These are phyloP conservation scores for Aspergillus aculeatus DNA, from an alignment of 2,329 filamentous ascomycete species.

Conservation along the genomic window DNA sequence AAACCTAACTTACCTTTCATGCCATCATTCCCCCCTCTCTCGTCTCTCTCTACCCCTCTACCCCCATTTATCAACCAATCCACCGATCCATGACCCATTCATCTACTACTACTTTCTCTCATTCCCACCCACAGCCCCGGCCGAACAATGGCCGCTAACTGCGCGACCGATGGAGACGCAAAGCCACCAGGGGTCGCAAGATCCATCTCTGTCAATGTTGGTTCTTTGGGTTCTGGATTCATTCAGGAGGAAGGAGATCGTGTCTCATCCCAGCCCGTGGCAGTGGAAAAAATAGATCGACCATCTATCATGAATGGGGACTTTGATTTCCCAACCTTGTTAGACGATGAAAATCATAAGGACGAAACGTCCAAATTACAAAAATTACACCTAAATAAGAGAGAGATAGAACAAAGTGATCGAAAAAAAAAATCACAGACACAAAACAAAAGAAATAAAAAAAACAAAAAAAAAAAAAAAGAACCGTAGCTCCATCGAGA, in stretches of 20 bases:
- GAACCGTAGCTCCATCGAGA: neutral
- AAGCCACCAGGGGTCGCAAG: neutral
- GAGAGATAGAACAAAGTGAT: neutral
- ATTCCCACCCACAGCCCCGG: neutral
- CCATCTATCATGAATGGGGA: neutral
- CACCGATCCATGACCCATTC: too few species aligned
- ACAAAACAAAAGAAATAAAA: neutral
- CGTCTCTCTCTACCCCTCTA: too few species aligned
- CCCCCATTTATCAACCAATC: neutral
- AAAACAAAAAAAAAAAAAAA: conserved; percentile 4
- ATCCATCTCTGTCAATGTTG: neutral
- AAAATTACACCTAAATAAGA: too few species aligned
- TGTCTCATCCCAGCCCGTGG: conserved; percentile 1
- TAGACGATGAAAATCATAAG: neutral
- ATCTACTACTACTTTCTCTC: too few species aligned
- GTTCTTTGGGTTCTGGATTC: neutral
- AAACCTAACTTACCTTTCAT: neutral
- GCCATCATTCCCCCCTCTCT: neutral
- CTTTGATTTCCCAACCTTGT: neutral
- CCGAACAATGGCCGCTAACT: neutral
- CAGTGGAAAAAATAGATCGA: conserved; percentile 3
- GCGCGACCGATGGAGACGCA: conserved; percentile 5
- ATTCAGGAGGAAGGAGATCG: neutral
- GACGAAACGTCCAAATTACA: too few species aligned
- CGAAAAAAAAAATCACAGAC: conserved; percentile 1